Conservation (phyloP, 345 rosid species). For the Microcos paniculata region DNA sequence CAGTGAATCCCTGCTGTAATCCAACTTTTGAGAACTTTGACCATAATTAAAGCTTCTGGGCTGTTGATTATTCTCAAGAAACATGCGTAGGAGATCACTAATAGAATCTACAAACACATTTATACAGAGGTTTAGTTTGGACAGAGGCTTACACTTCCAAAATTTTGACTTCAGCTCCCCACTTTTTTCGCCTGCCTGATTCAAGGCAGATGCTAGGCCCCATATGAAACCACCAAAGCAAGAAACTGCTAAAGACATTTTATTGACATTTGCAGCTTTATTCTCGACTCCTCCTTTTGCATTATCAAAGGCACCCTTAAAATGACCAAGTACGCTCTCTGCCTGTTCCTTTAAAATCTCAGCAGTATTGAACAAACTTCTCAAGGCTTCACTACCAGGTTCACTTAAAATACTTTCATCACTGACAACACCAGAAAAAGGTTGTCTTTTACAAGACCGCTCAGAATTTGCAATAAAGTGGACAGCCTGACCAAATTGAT, state of each 20-base stretch:
- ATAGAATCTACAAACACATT: conserved; percentile 45
- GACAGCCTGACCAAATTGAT: conserved; percentile 38
- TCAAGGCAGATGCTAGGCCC: conserved; percentile 70
- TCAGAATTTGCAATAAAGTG: conserved; percentile 12
- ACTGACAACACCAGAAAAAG: conserved; percentile 22
- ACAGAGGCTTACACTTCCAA: conserved; percentile 39
- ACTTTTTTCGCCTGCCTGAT: conserved; percentile 34
- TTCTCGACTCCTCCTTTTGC: conserved; percentile 27
- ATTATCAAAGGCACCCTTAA: conserved; percentile 37
- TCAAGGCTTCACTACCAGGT: conserved; percentile 38
- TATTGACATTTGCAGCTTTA: conserved; percentile 38
- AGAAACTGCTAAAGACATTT: conserved; percentile 49
- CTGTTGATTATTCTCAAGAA: conserved; percentile 38
- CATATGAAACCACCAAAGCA: conserved; percentile 80
- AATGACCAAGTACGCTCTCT: conserved; percentile 39
- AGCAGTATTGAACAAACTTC: conserved; percentile 35
- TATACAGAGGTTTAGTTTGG: conserved; percentile 34
- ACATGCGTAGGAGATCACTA: conserved; percentile 32
- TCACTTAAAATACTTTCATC: conserved; percentile 21
- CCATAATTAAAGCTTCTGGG: conserved; percentile 27
- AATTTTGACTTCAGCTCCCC: conserved; percentile 35
- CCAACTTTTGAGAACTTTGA: conserved; percentile 19
- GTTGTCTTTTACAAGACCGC: conserved; percentile 27
- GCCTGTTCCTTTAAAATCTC: conserved; percentile 61
- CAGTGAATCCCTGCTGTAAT: conserved; percentile 12